Evolutionary conservation across 768 basidiomycete species (phyloP), one percentile per base, ranked within the genome.

Genomic region (Tylopilus vinaceipallidus): DNA sequence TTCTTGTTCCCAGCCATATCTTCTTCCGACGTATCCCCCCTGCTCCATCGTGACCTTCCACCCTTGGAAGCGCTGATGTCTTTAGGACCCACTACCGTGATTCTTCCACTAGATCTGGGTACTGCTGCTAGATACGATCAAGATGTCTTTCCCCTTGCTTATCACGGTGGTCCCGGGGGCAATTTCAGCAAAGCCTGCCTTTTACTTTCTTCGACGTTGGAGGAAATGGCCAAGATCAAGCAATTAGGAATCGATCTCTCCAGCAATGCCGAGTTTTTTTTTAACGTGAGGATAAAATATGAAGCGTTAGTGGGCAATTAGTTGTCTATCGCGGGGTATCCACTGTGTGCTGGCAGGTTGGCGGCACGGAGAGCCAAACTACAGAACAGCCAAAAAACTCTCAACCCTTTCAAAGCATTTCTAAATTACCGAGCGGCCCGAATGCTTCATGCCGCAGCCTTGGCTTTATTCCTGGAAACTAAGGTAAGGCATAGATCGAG

Each of bases 51-150:
- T 6, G 6, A 12, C 6, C 6, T 17, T 35, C 13, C 2, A 6
- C 14, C n/a, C 16, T 17, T 17, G 16, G n/a, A 35, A n/a, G n/a
- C 32, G n/a, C 27, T 12, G 14, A 32, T 32, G 32, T 32, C 32
- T 4, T 32, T 14, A 32, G 32, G 14, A 32, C 14, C 32, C 14
- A 32, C 53, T 3, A 22, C 27, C 12, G 40, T 32, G 7, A 37
- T 60, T 3, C 0, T 54, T 22, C 10, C 45, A 12, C 1, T 46
- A 16, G 14, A 42, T 6, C 51, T 57, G 12, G 54, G 58, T 5
- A 2, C 33, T 0, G 45, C 37, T 12, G 3, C 17, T 12, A 10
- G 3, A 2, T 57, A 11, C 13, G 44, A 47, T 3, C 10, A 17
- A 23, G 3, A 0, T 16, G 13, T 42, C 12, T 56, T 47, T 4